These are phyloP conservation scores for Cucurbita ficifolia DNA, from an alignment of 306 rosid species.

Conservation along the genomic window DNA sequence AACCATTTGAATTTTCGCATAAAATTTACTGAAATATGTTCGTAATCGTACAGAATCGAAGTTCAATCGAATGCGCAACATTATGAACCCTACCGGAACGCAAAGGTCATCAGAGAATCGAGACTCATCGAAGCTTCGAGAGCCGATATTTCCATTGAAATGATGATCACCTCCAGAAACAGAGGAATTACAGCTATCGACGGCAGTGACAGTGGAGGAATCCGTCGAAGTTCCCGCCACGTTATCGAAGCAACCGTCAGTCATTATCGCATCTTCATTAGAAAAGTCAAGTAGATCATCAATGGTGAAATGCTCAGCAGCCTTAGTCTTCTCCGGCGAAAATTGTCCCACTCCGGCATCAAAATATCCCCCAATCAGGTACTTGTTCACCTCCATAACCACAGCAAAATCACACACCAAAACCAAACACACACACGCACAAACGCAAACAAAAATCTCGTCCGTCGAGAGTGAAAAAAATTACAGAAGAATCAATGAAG, in stretches of 20 bases:
- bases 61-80: background rate
- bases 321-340: constrained; percentile 38
- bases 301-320: constrained; percentile 51
- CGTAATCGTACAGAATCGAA: background rate
- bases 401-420: background rate
- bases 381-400: constrained; percentile 53
- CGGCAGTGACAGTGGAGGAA: constrained; percentile 49
- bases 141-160: constrained; percentile 26
- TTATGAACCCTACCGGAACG: background rate
- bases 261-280: constrained; percentile 49
- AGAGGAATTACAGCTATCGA: constrained; percentile 72
- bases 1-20: background rate
- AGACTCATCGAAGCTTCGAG: constrained; percentile 38
- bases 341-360: constrained; percentile 33
- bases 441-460: background rate
- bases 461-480: background rate
- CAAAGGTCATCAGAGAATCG: constrained; percentile 68
- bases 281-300: constrained; percentile 88
- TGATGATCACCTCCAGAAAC: constrained; percentile 41
- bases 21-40: background rate
- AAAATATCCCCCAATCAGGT: constrained; percentile 49
- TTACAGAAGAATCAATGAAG: constrained; percentile 2
- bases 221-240: constrained; percentile 52
- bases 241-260: constrained; percentile 52
- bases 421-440: background rate